phyloP scores from a whole-genome alignment of 257 asterid genomes.

The Echites panduratus region DNA sequence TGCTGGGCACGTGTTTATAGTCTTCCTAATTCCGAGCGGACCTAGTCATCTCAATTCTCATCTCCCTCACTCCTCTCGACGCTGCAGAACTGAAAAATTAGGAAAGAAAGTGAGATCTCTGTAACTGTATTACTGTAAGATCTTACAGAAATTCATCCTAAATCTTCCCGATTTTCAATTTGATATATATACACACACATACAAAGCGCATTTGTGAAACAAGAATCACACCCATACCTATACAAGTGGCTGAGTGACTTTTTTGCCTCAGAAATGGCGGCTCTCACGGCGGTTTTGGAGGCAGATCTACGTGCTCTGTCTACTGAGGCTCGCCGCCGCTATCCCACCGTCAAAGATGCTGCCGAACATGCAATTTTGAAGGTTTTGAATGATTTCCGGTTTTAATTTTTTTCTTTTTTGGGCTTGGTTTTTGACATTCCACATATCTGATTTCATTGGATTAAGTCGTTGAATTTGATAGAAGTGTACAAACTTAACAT shows the following conservation, averaged over 20 bases:
- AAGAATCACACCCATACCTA: background rate
- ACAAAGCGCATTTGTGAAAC: background rate
- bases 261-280: constrained; percentile 45
- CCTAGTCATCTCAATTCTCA: background rate
- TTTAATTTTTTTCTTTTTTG: background rate
- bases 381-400: constrained; percentile 30
- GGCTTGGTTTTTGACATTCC: background rate
- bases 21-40: background rate
- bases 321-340: constrained; percentile 96
- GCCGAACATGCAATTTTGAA: constrained; percentile 95
- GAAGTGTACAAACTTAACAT: background rate
- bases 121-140: background rate
- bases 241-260: background rate
- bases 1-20: background rate
- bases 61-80: background rate
- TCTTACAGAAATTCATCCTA: background rate
- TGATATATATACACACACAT: no score
- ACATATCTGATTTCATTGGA: background rate
- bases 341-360: constrained; percentile 93
- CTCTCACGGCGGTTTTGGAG: constrained; percentile 83
- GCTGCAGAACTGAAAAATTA: background rate
- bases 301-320: constrained; percentile 98
- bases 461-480: background rate
- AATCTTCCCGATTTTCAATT: background rate
- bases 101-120: background rate